Base-by-base conservation (phyloP, 2,329 filamentous ascomycete species). In the Monosporascus sp. region DNA sequence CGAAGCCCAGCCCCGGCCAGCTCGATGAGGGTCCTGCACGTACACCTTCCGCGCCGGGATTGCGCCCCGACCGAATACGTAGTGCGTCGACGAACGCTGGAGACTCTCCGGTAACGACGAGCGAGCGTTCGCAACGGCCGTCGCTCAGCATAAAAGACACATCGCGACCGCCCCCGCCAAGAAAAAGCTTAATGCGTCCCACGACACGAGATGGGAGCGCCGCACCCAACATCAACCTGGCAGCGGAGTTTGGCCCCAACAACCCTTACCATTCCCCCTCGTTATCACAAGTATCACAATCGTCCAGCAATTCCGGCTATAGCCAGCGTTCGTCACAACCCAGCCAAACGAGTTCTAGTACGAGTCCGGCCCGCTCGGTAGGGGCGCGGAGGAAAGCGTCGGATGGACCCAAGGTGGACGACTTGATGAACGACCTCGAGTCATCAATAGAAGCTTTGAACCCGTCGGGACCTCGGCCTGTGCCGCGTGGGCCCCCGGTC, bases 231-330 rank as follows among this genome's bases (percentile, higher is more conserved):
- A 74, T 85, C 43, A 81, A 86, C 60, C 71, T 85, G 7, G 80
- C 78, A 2, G 77, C 75, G 34, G 83, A 85, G 54, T 86, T 86
- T 59, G 83, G 83, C 11, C 67, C 76, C 24, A 77, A 80, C 36
- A 87, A 87, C 60, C 81, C 83, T 0, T 86, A 87, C 61, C 85
- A 89, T 61, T 78, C 80, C 4, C 73, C 82, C 0, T 83, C 84
- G 1, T 79, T 82, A 55, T 90, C 86, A 2, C 78, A 80, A 1
- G 79, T 82, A 55, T 90, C 86, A 2, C 78, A 80, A 26, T 85
- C 84, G 0, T 90, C 87, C 0, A 83, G 80, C 19, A 78, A 79
- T 45, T 89, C 86, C 2, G 79, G 76, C 1, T 80, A 77, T 40
- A 87, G 83, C 52, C 77, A 79, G 43, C 24, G 24, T 14, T 55